These are phyloP conservation scores for Celoporthe dispersa DNA, from an alignment of 2,329 filamentous ascomycete species.

Conservation along the genomic window DNA sequence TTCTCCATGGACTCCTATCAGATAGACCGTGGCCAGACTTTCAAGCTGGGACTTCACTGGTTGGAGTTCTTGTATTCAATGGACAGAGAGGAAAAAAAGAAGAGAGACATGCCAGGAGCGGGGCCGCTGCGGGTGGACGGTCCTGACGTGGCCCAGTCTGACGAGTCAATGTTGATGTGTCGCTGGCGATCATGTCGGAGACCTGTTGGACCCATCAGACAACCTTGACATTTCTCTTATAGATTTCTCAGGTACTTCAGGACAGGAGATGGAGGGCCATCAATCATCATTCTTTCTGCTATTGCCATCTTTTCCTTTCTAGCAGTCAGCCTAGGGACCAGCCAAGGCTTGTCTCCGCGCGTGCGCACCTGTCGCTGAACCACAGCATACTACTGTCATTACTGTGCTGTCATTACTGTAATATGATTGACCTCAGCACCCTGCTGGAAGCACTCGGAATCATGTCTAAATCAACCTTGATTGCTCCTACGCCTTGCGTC, in stretches of 20 bases:
- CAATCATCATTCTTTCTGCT: neutral
- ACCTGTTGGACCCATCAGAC: neutral
- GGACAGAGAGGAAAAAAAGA: too few relatives aligned
- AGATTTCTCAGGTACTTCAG: neutral
- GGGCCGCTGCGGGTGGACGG: neutral
- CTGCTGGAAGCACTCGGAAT: neutral
- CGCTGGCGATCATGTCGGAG: neutral
- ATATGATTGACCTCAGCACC: neutral
- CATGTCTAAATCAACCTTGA: neutral
- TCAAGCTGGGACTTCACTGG: too few relatives aligned
- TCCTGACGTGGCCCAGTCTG: neutral
- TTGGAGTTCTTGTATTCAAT: too few relatives aligned
- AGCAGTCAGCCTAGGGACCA: too few relatives aligned
- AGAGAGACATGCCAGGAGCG: too few relatives aligned
- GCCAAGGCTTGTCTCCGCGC: too few relatives aligned
- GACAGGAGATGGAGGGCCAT: neutral
- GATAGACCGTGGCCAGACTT: neutral
- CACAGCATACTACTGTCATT: too few relatives aligned
- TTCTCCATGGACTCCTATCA: neutral
- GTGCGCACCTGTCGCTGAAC: too few relatives aligned
- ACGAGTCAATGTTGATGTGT: neutral
- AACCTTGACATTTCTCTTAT: too few relatives aligned
- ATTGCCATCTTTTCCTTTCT: neutral
- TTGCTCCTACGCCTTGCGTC: neutral
- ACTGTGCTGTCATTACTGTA: too few relatives aligned